Base-by-base conservation (phyloP, 2,329 filamentous ascomycete genomes). In the Ceratocystis harringtonii region DNA sequence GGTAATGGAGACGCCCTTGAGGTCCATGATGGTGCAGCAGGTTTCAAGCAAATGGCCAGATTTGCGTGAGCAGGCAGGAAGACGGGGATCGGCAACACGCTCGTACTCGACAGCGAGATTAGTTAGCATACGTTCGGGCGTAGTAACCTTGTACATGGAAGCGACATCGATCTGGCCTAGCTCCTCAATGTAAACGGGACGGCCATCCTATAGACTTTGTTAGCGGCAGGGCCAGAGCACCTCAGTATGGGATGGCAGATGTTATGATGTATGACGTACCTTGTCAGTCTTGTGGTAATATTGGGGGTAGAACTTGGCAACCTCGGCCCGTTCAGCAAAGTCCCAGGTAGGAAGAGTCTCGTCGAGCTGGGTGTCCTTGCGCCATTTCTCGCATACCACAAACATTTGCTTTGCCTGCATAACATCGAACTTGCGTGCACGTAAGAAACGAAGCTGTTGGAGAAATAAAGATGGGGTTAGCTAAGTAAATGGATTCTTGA, bases 221-320 rank as follows among this genome's bases (percentile, higher is more conserved):
- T 45, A 62, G 43, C 45, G 25, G 4, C 22, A 25, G 61, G 17
- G 17, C 61, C 8, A 61, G 58, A 41, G 32, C 19, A 60, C 6
- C 41, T 52, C 22, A 44, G 36, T 15, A 62, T n/a, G 61, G 1
- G 22, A 43, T 5, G 43, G 32, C 8, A 28, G 62, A 19, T n/a
- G 41, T 36, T 36, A 3, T 10, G 17, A 50, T 61, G 8, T 7
- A 43, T 58, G 17, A 45, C 72, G 65, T 75, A 87, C 85, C 78
- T 90, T 91, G 78, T 94, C 90, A 12, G 86, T 92, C 80, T 96
- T 96, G 84, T 99, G 94, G 80, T 99, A 99, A 81, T 94, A 99
- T 78, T 99, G 94, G 61, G 90, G 90, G 78, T 99, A 99, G 81
- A 89, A 96, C 77, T 92, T 80, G 76, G 89, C 89, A 67, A 99